Evolutionary conservation across 2,329 filamentous ascomycete species (phyloP).

Genomic region (Penicillium verrucosum): DNA sequence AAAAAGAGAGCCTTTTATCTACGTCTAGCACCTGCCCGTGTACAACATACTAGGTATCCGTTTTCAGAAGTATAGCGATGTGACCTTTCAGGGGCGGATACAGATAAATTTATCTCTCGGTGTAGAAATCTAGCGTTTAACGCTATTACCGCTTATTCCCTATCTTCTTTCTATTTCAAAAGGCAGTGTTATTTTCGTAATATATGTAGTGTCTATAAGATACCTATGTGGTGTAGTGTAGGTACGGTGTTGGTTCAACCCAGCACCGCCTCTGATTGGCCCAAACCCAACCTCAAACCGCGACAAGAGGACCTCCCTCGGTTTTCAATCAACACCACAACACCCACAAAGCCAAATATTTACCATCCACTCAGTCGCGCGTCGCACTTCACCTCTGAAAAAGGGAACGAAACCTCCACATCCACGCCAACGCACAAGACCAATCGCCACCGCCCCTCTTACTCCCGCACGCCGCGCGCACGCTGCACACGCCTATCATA

Average conservation of each 20-base stretch:
- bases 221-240: no score
- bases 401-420: not conserved
- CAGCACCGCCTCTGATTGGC: constrained; percentile 19
- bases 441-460: constrained; percentile 9
- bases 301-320: not conserved
- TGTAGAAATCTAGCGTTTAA: no score
- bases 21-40: no score
- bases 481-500: not conserved
- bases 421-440: not conserved
- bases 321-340: not conserved
- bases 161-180: no score
- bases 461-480: constrained; percentile 20
- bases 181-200: no score
- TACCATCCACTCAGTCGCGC: not conserved
- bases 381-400: not conserved
- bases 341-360: not conserved
- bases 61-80: no score
- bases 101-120: no score
- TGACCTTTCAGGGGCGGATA: no score
- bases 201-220: no score
- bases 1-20: no score
- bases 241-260: not conserved
- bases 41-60: no score
- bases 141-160: no score
- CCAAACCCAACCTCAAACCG: constrained; percentile 12